A percentile compares a stretch with the other conserved stretches of the same genome.
Evolutionary conservation across 148 eudicot genomes (phyloP).

Genomic region (Arbutus unedo): DNA sequence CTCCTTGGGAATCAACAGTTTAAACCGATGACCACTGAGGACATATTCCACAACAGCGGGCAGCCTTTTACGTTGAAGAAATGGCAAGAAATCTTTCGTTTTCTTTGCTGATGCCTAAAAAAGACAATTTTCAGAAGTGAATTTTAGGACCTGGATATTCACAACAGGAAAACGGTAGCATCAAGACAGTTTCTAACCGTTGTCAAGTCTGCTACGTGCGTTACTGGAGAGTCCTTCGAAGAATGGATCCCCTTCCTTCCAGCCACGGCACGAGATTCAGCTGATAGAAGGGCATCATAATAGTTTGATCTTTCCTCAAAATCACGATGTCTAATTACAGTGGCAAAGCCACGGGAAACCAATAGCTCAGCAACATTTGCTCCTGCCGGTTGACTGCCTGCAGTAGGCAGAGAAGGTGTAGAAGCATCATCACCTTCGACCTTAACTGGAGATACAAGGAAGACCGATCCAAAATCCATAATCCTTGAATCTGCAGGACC

Average conservation of each 20-base stretch:
- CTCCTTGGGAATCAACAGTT: constrained; percentile 72
- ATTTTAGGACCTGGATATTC: constrained; percentile 6
- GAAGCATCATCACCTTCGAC: constrained; percentile 46
- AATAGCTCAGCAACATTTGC: constrained; percentile 80
- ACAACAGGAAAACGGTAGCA: neutral
- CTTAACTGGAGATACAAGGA: constrained; percentile 63
- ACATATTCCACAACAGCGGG: constrained; percentile 89
- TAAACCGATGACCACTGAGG: constrained; percentile 88
- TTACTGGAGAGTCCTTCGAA: constrained; percentile 55
- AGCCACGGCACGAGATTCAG: constrained; percentile 76
- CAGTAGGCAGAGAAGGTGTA: constrained; percentile 38
- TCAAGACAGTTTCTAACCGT: constrained; percentile 42
- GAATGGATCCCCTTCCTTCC: constrained; percentile 78
- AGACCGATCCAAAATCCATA: constrained; percentile 89
- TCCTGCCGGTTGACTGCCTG: constrained; percentile 55
- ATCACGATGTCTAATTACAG: constrained; percentile 73
- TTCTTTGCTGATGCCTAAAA: constrained; percentile 77
- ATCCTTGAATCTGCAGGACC: constrained; percentile 52
- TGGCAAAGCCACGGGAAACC: constrained; percentile 75
- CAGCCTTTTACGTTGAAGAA: constrained; percentile 72
- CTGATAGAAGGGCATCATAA: constrained; percentile 83
- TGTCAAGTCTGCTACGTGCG: constrained; percentile 75
- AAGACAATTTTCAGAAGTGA: neutral
- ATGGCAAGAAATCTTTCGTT: constrained; percentile 85
- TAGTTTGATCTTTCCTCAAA: constrained; percentile 84